Evolutionary conservation across 2,329 filamentous ascomycete species (phyloP).

Genomic region (Pseudocercospora fuligena): DNA sequence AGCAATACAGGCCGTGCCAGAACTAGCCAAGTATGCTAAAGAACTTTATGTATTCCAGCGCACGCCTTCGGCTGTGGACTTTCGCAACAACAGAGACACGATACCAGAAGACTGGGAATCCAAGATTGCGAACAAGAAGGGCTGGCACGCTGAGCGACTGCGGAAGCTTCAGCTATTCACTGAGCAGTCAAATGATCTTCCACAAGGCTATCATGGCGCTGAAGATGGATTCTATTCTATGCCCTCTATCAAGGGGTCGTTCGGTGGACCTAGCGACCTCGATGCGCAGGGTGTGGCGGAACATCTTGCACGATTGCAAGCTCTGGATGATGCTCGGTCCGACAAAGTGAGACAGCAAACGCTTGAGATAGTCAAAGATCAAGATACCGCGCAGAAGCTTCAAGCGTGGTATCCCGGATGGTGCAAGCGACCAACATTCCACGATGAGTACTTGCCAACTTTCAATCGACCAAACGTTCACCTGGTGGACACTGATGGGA

Average conservation of each 20-base stretch:
- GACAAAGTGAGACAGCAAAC: conserved; percentile 53
- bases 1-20: conserved; percentile 48
- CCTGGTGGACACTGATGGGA: conserved; percentile 63
- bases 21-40: conserved; percentile 44
- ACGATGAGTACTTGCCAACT: conserved; percentile 47
- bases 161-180: conserved; percentile 51
- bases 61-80: conserved; percentile 45
- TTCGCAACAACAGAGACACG: conserved; percentile 44
- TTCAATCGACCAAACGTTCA: conserved; percentile 65
- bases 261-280: background rate
- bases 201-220: conserved; percentile 51
- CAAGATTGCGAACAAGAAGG: conserved; percentile 41
- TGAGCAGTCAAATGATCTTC: conserved; percentile 35
- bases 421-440: conserved; percentile 62
- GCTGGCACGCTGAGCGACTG: conserved; percentile 57
- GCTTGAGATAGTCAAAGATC: conserved; percentile 57
- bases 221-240: conserved; percentile 54
- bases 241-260: conserved; percentile 33
- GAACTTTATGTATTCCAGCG: conserved; percentile 50
- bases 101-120: conserved; percentile 49
- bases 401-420: conserved; percentile 64
- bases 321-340: conserved; percentile 48
- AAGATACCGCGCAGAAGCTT: conserved; percentile 41
- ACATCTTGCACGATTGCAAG: background rate
- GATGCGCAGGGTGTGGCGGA: background rate